phyloP scores from a whole-genome alignment of 768 basidiomycete genomes.

The Boletus coccyginus region DNA sequence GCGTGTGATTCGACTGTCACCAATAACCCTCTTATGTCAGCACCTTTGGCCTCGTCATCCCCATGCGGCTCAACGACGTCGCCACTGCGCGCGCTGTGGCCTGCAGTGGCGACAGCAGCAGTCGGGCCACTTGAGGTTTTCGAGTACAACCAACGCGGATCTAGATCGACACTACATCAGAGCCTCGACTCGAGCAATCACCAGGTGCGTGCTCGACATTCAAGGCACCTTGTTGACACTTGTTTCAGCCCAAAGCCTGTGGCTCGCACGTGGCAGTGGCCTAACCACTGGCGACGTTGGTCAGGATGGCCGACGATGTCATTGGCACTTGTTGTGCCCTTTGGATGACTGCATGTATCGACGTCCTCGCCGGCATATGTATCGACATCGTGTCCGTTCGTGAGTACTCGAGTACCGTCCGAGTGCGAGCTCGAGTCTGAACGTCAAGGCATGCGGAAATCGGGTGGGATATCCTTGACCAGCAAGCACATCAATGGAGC shows the following conservation, averaged over 20 bases:
- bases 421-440: slow-evolving; percentile 18
- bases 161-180: no score
- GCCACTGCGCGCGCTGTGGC: no score
- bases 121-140: no score
- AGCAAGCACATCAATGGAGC: slow-evolving; percentile 32
- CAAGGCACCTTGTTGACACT: not conserved
- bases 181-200: no score
- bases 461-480: slow-evolving; percentile 50
- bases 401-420: slow-evolving; percentile 18
- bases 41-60: not conserved
- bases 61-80: no score
- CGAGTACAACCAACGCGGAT: no score
- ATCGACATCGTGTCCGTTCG: slow-evolving; percentile 22
- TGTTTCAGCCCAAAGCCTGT: not conserved
- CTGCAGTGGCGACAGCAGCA: no score
- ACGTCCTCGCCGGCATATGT: slow-evolving; percentile 23
- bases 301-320: slow-evolving; percentile 19
- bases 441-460: slow-evolving; percentile 40
- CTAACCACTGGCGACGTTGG: no score
- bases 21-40: slow-evolving; percentile 12
- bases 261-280: not conserved
- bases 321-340: slow-evolving; percentile 23
- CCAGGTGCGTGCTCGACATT: no score
- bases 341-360: slow-evolving; percentile 14
- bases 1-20: not conserved